Percentiles rank a stretch among this genome's conserved stretches.
Evolutionary conservation across 2,329 filamentous ascomycete genomes (phyloP).

Genomic region (Aaosphaeria pasadenensis): DNA sequence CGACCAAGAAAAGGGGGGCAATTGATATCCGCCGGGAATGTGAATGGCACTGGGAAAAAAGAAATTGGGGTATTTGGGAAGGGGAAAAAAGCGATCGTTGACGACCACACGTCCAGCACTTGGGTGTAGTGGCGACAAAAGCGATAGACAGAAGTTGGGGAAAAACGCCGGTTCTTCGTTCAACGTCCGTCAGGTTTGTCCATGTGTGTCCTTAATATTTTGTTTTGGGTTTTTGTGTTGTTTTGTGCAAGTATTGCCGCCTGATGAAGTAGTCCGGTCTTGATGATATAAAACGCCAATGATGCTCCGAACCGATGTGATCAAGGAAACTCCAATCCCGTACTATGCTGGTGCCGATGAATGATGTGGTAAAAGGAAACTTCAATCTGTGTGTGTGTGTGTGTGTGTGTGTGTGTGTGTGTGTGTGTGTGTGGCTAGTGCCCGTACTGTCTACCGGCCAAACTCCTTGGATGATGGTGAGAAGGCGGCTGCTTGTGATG

Average conservation of each 20-base stretch:
- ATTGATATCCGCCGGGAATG: neutral
- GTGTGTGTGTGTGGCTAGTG: neutral
- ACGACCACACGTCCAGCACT: constrained; percentile 32
- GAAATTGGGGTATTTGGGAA: neutral
- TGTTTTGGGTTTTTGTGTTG: neutral
- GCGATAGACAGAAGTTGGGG: constrained; percentile 9
- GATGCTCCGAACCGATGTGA: constrained; percentile 16
- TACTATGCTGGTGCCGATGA: constrained; percentile 1
- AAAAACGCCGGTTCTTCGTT: neutral
- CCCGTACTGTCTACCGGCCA: too few species aligned
- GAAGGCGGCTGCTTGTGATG: neutral
- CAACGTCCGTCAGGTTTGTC: neutral
- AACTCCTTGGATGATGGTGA: too few species aligned
- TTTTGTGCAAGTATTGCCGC: neutral
- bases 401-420: constrained; percentile 1
- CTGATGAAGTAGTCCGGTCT: constrained; percentile 4
- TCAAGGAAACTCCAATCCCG: constrained; percentile 8
- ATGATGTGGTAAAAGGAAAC: neutral
- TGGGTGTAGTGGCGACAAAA: constrained; percentile 27
- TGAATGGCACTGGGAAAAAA: neutral
- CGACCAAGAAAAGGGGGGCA: neutral
- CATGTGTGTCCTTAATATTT: neutral
- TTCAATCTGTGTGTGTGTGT: neutral
- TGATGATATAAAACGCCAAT: constrained; percentile 30
- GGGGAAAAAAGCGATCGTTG: constrained; percentile 20